Base-by-base conservation (phyloP, 176 grass and related monocot species). In the Eragrostis curvula region DNA sequence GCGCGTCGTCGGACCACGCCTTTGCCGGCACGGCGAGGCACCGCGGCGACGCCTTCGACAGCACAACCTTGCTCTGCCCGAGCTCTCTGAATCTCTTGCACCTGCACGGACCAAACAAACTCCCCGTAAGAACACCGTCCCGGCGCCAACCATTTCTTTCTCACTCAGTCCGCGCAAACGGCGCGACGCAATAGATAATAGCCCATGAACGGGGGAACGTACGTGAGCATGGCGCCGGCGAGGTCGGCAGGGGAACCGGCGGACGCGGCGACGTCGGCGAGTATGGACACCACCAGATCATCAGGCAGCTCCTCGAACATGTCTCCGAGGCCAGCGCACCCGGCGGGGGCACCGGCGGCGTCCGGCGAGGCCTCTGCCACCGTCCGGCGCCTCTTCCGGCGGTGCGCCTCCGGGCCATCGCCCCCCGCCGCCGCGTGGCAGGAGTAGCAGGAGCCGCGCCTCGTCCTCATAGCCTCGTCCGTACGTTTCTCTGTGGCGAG, bases 71-170 rank as follows among this genome's bases (percentile, higher is more conserved):
- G 84, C 51, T 83, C 83, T 74, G 47, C 42, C 25, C 88, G 12
- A 92, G 80, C 75, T 80, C 85, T 70, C 78, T 86, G 73, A 92
- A 92, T 50, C 93, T 73, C 48, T 90, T 96, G 79, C 90, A 92
- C 70, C 93, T 96, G 85, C 57, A 58, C 16, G 48, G 41, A 73
- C 27, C n/a, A n/a, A n/a, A 43, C 56, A n/a, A 79, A 17, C 21
- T 17, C n/a, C 28, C 14, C 23, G n/a, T 88, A 9, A 91, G 44
- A 61, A 79, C 32, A 18, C 58, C 17, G 9, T 47, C 46, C 9
- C 44, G 18, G 52, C 43, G 7, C 43, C 13, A 78, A 13, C 24
- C 60, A 4, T 43, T 36, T 36, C 32, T 4, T 42, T 69, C 16
- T 21, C 45, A 3, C 16, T 21, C 45, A 3, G 16, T 42, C 5